Evolutionary conservation across 164 flowering plant species (phyloP), one percentile per base, ranked within the genome.

Genomic region (Santalum album): DNA sequence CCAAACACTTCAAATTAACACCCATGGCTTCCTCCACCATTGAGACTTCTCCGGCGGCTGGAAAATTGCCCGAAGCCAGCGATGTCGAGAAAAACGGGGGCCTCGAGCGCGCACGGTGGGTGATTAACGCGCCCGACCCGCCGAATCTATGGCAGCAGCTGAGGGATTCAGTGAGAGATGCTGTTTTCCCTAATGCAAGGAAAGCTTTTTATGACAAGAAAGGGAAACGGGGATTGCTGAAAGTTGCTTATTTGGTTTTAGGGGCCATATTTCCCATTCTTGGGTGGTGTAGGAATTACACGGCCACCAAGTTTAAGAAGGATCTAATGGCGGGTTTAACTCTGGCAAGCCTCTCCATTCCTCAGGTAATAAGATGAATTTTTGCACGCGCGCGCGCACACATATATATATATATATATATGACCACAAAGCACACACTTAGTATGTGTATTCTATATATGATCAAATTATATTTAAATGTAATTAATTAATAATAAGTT

Each of bases 261-360:
- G 22, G 56, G 35, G 47, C 21, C 2, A 1, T 59, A 0, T 70
- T 70, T 34, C 74, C 74, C 0, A 58, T 73, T 20, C 55, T 73
- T 25, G 14, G 18, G 10, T 69, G 69, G 74, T 14, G 44, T 2
- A n/a, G 52, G 36, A 48, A 25, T 24, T 69, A 73, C 49, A 63
- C 22, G 2, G 46, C 35, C 0, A 22, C 35, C 0, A 63, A 56
- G 36, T 73, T 73, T 35, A 73, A 48, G 60, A 55, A 53, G 2
- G 77, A 73, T 54, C 20, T 73, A 0, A 18, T 73, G 56, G 74
- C 73, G 0, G 77, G 77, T 43, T 29, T 73, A 2, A 73, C 77
- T 38, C 63, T 73, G 39, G 77, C 77, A 3, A 73, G 77, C 57
- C 71, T 73, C 45, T 66, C 68, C 65, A 73, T 73, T 43, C 77